Conservation (phyloP, 441 rosid genomes). For the Populus hybrid region DNA sequence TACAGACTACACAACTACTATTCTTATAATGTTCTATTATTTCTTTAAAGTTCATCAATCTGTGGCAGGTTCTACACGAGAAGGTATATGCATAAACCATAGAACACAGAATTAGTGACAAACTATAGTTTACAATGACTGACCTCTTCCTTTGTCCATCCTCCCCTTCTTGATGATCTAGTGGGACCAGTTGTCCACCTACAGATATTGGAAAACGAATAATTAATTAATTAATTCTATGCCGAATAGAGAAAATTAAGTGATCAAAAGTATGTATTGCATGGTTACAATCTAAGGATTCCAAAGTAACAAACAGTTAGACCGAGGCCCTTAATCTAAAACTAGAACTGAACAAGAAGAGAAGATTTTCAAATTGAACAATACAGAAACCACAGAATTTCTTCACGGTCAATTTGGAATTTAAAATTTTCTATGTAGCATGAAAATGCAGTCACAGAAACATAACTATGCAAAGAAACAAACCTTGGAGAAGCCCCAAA, state of each 20-base stretch:
- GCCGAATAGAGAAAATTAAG: not conserved
- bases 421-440: not conserved
- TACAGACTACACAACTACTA: not conserved
- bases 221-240: not conserved
- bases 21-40: not conserved
- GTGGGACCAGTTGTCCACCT: constrained; percentile 45
- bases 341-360: no score
- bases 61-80: not conserved
- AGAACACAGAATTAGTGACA: no score
- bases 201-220: not conserved
- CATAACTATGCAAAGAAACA: constrained; percentile 1
- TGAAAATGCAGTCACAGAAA: not conserved
- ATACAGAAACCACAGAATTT: no score
- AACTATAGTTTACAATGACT: constrained; percentile 6
- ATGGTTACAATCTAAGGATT: not conserved
- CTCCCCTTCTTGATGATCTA: constrained; percentile 38
- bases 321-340: no score
- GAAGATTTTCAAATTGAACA: no score
- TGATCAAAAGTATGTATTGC: not conserved
- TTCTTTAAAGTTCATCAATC: not conserved
- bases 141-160: constrained; percentile 57
- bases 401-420: no score
- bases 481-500: constrained; percentile 5
- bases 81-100: not conserved
- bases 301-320: not conserved